Evolutionary conservation across 768 basidiomycete species (phyloP).

Genomic region (Mycena alexandri): DNA sequence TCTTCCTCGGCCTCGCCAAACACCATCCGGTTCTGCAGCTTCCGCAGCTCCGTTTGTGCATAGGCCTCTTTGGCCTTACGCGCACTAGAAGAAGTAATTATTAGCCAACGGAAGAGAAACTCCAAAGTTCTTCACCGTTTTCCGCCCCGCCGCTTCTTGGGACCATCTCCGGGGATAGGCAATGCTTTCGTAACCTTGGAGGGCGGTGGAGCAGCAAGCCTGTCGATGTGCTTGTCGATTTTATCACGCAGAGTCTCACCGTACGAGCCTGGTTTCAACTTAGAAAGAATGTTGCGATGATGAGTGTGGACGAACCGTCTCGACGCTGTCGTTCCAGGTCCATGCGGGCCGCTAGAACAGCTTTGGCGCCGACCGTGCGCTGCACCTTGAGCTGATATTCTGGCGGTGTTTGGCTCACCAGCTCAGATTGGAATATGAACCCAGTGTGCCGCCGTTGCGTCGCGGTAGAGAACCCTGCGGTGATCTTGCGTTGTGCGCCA

Average conservation of each 20-base stretch:
- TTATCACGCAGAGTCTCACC: constrained; percentile 86
- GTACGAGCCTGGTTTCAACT: constrained; percentile 68
- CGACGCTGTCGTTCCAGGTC: constrained; percentile 88
- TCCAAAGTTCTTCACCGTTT: constrained; percentile 72
- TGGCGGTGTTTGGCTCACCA: constrained; percentile 86
- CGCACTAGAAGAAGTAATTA: constrained; percentile 65
- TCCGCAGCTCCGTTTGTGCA: constrained; percentile 95
- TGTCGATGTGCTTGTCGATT: constrained; percentile 93
- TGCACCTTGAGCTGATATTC: constrained; percentile 95
- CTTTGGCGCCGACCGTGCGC: constrained; percentile 93
- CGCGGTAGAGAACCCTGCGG: constrained; percentile 90
- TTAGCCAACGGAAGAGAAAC: constrained; percentile 12
- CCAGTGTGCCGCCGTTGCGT: constrained; percentile 94
- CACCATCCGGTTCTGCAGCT: constrained; percentile 95
- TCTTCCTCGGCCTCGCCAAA: constrained; percentile 98
- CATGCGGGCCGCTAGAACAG: constrained; percentile 90
- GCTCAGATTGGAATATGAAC: constrained; percentile 94
- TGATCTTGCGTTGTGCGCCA: constrained; percentile 93
- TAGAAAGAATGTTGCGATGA: constrained; percentile 1
- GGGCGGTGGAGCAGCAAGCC: constrained; percentile 93
- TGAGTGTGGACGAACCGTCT: constrained; percentile 70
- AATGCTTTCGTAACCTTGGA: constrained; percentile 93
- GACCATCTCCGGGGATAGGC: constrained; percentile 94
- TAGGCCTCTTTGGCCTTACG: constrained; percentile 99
- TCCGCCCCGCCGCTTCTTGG: constrained; percentile 95